These are phyloP conservation scores for Taphrina communis DNA, from an alignment of 1,139 yeast species.

Conservation along the genomic window DNA sequence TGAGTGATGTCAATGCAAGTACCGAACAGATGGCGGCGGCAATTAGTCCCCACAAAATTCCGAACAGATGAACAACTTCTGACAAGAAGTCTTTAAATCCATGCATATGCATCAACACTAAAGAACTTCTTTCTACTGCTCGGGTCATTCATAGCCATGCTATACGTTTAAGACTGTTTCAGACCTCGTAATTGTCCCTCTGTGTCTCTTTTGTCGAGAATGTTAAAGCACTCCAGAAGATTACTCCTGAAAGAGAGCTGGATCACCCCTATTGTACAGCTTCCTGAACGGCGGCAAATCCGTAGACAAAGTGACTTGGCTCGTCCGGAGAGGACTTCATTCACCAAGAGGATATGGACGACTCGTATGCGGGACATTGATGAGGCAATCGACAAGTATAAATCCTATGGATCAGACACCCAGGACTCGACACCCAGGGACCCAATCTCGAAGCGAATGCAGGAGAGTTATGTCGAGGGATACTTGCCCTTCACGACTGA, in stretches of 20 bases:
- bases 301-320: slow-evolving; percentile 16
- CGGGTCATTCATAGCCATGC: too few relatives aligned
- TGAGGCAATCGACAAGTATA: slow-evolving; percentile 37
- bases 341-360: slow-evolving; percentile 36
- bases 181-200: background rate
- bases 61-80: background rate
- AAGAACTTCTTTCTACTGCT: too few relatives aligned
- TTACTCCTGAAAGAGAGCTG: background rate
- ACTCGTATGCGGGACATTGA: slow-evolving; percentile 32
- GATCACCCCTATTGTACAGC: background rate
- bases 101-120: too few relatives aligned
- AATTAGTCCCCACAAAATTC: slow-evolving; percentile 1
- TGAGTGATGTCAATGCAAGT: background rate
- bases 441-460: slow-evolving; percentile 33
- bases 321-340: slow-evolving; percentile 36
- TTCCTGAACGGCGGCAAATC: background rate
- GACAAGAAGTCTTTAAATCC: background rate
- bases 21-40: slow-evolving; percentile 5
- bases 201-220: background rate
- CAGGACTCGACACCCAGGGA: background rate
- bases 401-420: slow-evolving; percentile 17
- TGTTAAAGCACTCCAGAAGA: background rate
- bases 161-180: background rate
- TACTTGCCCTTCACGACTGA: slow-evolving; percentile 35
- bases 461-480: slow-evolving; percentile 39